phyloP scores from a whole-genome alignment of 345 rosid genomes.

The Eutrema yunnanense region DNA sequence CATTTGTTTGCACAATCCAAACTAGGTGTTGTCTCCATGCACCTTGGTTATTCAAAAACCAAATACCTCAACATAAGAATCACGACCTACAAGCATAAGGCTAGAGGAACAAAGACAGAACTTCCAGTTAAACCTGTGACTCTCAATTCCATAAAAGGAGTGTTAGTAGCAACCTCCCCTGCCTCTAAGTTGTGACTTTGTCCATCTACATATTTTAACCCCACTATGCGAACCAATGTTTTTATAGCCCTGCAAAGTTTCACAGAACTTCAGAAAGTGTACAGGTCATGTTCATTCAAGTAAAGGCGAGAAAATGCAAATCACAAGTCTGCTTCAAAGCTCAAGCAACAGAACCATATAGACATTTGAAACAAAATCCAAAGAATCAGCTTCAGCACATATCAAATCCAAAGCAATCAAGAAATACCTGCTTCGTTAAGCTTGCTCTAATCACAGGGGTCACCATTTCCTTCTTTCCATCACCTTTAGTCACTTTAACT shows the following conservation, averaged over 20 bases:
- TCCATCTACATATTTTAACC: slow-evolving; percentile 97
- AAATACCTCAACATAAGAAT: background rate
- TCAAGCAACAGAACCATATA: background rate
- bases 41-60: slow-evolving; percentile 38
- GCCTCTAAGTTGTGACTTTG: slow-evolving; percentile 98
- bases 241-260: slow-evolving; percentile 80
- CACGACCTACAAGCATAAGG: background rate
- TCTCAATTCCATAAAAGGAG: slow-evolving; percentile 96
- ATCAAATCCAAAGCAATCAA: background rate
- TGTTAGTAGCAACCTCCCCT: slow-evolving; percentile 99
- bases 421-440: slow-evolving; percentile 77
- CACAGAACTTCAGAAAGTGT: background rate
- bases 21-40: slow-evolving; percentile 99
- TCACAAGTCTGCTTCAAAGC: slow-evolving; percentile 1
- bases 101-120: background rate
- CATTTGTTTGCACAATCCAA: slow-evolving; percentile 98
- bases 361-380: background rate
- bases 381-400: background rate
- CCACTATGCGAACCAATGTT: slow-evolving; percentile 98
- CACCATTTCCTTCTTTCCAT: slow-evolving; percentile 81
- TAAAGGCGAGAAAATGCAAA: background rate
- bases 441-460: slow-evolving; percentile 92
- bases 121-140: slow-evolving; percentile 65
- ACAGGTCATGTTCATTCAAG: background rate
- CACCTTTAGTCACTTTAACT: slow-evolving; percentile 36